A percentile compares a stretch with the other conserved stretches of the same genome.
These are phyloP conservation scores for Omphalea diandra DNA, from an alignment of 441 rosid genomes.

Conservation along the genomic window DNA sequence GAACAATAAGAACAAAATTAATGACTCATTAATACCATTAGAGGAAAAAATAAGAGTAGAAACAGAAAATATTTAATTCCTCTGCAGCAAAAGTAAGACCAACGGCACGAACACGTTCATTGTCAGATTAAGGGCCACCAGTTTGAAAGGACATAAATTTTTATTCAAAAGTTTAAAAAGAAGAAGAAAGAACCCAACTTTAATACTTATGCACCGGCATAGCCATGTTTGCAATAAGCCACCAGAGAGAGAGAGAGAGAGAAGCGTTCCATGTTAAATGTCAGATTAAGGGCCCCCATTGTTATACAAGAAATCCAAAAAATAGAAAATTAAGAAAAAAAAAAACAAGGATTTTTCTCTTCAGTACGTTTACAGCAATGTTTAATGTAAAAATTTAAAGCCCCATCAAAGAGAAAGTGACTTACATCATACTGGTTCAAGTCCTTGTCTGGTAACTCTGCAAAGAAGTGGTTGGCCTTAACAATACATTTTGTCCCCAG, in stretches of 20 bases:
- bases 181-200: not conserved
- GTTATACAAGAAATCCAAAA: not conserved
- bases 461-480: conserved; percentile 96
- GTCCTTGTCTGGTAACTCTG: conserved; percentile 86
- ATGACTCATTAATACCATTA: conserved; percentile 36
- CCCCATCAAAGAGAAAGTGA: conserved; percentile 23
- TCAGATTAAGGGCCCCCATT: conserved; percentile 24
- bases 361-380: conserved; percentile 17
- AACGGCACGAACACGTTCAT: conserved; percentile 26
- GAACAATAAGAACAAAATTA: conserved; percentile 56
- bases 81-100: conserved; percentile 26
- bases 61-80: conserved; percentile 36
- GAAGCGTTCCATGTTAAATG: conserved; percentile 14
- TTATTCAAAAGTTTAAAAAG: conserved; percentile 9
- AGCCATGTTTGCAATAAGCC: not conserved
- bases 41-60: conserved; percentile 22
- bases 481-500: conserved; percentile 90
- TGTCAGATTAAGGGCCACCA: conserved; percentile 45
- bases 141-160: conserved; percentile 23
- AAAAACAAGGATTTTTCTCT: conserved; percentile 10
- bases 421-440: conserved; percentile 95
- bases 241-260: not conserved
- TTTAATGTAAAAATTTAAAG: conserved; percentile 14
- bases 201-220: conserved; percentile 2
- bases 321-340: not conserved